A percentile compares a stretch with the other conserved stretches of the same genome.
phyloP scores from a whole-genome alignment of 495 filamentous ascomycete genomes.

The Aspergillus nidulans region DNA sequence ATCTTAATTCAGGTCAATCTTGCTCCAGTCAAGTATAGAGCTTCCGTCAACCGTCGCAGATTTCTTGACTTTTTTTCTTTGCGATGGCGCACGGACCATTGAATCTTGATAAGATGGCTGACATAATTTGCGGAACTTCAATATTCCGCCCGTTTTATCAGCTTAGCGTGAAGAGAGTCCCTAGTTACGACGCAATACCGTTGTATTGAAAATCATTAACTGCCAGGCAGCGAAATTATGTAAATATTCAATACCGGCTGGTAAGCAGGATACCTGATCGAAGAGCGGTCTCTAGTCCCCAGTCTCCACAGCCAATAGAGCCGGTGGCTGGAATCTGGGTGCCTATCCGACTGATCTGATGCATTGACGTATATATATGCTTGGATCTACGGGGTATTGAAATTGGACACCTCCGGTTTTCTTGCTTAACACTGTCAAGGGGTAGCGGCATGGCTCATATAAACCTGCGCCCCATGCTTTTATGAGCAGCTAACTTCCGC shows the following conservation, averaged over 20 bases:
- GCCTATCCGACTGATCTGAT: constrained; percentile 11
- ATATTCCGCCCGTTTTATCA: not conserved
- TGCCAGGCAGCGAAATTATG: constrained; percentile 6
- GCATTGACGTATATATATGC: constrained; percentile 5
- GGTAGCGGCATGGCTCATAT: constrained; percentile 8
- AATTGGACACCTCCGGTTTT: not conserved
- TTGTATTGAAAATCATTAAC: not conserved
- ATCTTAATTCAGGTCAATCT: not conserved
- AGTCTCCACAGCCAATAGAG: constrained; percentile 9
- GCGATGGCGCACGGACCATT: constrained; percentile 24
- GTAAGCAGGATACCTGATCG: not conserved
- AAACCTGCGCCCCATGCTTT: constrained; percentile 3
- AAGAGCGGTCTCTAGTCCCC: not conserved
- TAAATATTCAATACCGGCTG: not conserved
- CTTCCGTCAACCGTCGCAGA: not conserved
- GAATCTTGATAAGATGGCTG: constrained; percentile 8
- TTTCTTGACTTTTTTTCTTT: constrained; percentile 14
- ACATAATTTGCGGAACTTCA: constrained; percentile 1
- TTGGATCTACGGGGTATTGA: not conserved
- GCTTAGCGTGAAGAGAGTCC: not conserved
- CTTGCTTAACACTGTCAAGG: not conserved
- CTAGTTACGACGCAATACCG: constrained; percentile 4
- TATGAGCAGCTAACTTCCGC: not conserved
- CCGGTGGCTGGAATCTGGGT: constrained; percentile 11
- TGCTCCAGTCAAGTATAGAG: not conserved